Conservation (phyloP, 352 stramenopile species). For the Phytophthora syringae region DNA sequence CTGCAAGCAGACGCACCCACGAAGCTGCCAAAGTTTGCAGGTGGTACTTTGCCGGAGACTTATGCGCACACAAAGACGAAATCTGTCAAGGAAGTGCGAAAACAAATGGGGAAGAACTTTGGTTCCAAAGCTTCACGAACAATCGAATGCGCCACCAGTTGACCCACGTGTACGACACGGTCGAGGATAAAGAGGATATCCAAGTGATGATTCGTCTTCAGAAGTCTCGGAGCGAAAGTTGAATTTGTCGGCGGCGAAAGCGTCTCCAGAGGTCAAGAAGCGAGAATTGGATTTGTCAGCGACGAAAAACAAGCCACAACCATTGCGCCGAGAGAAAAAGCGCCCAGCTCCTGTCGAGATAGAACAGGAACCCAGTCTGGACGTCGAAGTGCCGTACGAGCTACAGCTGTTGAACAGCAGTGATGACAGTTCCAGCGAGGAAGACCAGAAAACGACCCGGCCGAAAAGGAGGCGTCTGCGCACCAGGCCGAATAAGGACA, state of each 20-base stretch:
- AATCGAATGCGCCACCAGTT: conserved; percentile 47
- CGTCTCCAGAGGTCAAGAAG: not conserved
- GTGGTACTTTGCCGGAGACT: conserved; percentile 49
- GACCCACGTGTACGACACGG: conserved; percentile 33
- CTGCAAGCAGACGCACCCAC: conserved; percentile 50
- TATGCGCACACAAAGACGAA: conserved; percentile 33
- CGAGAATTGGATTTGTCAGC: conserved; percentile 9
- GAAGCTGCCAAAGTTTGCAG: conserved; percentile 60
- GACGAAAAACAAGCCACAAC: not conserved
- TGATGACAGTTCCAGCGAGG: conserved; percentile 2
- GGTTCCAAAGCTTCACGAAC: conserved; percentile 52
- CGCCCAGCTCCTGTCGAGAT: conserved; percentile 2
- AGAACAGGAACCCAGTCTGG: not conserved
- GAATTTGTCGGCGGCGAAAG: conserved; percentile 4
- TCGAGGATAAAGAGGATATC: conserved; percentile 8
- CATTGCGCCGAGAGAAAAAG: conserved; percentile 5
- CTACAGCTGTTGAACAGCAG: conserved; percentile 17
- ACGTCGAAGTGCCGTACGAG: conserved; percentile 16
- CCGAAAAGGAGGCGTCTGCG: conserved; percentile 12
- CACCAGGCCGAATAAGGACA: conserved; percentile 15
- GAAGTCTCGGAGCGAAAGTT: not conserved
- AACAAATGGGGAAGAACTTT: conserved; percentile 47
- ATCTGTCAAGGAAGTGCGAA: conserved; percentile 42
- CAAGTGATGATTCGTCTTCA: conserved; percentile 7
- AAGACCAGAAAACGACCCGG: not conserved